Base-by-base conservation (phyloP, 495 filamentous ascomycete genomes). In the Parmelia sp. region DNA sequence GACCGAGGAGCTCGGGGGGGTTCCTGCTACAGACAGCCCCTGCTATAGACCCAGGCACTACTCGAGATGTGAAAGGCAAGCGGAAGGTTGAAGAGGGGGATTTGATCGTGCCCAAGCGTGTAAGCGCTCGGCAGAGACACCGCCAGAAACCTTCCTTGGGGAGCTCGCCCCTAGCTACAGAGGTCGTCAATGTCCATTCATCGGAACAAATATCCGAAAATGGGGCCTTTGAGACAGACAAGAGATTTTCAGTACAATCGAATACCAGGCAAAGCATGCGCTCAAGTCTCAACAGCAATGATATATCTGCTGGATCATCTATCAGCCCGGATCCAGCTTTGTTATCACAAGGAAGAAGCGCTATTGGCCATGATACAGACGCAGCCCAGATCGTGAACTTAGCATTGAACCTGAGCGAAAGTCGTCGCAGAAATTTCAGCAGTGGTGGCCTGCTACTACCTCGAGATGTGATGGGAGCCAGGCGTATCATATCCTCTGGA, bases 361-460 rank as follows among this genome's bases (percentile, higher is more conserved):
- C 70, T 10, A 58, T 70, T 45, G 79, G 76, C 0, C 69, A 89
- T 17, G 88, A 91, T 74, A 76, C 83, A 23, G 91, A 97, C 68
- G 86, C 90, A 27, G 80, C 89, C 25, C 89, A 96, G 73, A 92
- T 97, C 64, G 90, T 97, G 44, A 91, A 89, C 69, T 86, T 97
- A 74, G 92, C 92, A 3, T 76, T 97, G 71, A 93, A 88, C 70
- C 75, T 97, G 58, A 96, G 89, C 76, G 90, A 96, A 71, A 92
- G 90, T 39, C 81, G 92, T 60, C 82, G 85, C 62, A 80, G 87
- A 61, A 77, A 79, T 55, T 36, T 76, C 9, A 79, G 75, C 60
- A 72, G 69, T 60, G 63, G 72, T 57, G 69, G 73, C 42, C 70
- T 74, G 51, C 36, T 70, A 15, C 37, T 70, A 5, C 69, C 72